These are phyloP conservation scores for Coccinonectria pachysandricola DNA, from an alignment of 2,329 filamentous ascomycete species.

Conservation along the genomic window DNA sequence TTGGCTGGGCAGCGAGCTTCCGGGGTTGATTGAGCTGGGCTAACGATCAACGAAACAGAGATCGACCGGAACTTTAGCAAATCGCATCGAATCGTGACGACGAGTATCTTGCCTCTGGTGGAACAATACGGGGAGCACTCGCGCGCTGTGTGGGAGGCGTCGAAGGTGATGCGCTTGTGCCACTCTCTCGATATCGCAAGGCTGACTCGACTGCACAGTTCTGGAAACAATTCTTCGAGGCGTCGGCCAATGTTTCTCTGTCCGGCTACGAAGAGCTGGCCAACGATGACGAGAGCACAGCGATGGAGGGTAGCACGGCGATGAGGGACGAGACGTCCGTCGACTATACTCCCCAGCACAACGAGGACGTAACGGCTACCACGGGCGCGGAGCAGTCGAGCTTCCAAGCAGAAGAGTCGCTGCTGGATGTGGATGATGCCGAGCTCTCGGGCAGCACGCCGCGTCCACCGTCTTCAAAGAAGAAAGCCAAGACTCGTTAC, in stretches of 20 bases:
- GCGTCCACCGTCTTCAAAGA: slow-evolving; percentile 42
- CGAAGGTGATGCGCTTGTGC: no score
- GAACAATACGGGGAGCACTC: slow-evolving; percentile 95
- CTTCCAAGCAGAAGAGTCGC: slow-evolving; percentile 47
- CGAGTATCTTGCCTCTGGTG: slow-evolving; percentile 83
- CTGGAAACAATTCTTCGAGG: slow-evolving; percentile 99
- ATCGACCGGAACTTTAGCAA: slow-evolving; percentile 98
- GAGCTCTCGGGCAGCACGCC: slow-evolving; percentile 59
- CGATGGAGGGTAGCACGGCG: slow-evolving; percentile 40
- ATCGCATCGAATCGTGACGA: slow-evolving; percentile 90
- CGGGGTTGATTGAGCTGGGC: no score
- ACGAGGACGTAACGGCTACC: slow-evolving; percentile 29
- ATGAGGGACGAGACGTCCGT: slow-evolving; percentile 46
- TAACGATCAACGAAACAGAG: slow-evolving; percentile 50
- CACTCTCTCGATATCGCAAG: no score
- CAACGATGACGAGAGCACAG: slow-evolving; percentile 51
- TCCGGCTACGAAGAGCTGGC: slow-evolving; percentile 84
- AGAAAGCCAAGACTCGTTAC: slow-evolving; percentile 40
- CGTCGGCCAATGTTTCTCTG: slow-evolving; percentile 91
- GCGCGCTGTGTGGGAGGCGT: slow-evolving; percentile 89
- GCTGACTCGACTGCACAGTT: no score
- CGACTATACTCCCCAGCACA: slow-evolving; percentile 34
- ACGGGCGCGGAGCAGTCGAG: slow-evolving; percentile 24
- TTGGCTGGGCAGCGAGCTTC: no score
- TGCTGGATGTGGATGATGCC: slow-evolving; percentile 60